A percentile compares a stretch with the other conserved stretches of the same genome.
These are phyloP conservation scores for Secale cereale DNA, from an alignment of 176 grass and related monocot species.

Conservation along the genomic window DNA sequence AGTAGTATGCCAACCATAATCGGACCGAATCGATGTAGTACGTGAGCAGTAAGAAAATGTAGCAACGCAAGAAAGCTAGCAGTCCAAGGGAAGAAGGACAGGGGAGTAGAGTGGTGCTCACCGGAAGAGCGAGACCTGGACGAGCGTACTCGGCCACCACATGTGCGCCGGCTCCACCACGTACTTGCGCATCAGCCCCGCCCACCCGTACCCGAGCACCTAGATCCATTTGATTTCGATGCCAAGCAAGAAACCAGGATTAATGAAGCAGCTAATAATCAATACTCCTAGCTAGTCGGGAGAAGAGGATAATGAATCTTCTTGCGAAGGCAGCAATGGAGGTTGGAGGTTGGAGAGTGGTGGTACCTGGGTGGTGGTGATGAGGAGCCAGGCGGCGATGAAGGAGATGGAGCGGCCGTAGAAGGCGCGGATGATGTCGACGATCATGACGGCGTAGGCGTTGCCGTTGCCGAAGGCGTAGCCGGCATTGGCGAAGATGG, in stretches of 20 bases:
- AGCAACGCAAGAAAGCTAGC: not conserved
- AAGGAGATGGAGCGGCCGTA: slow-evolving; percentile 75
- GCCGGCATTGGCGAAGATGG: slow-evolving; percentile 95
- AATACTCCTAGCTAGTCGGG: too few relatives aligned
- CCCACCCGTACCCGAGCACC: slow-evolving; percentile 94
- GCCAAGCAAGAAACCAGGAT: too few relatives aligned
- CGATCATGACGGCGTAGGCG: slow-evolving; percentile 75
- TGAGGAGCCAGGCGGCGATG: slow-evolving; percentile 61
- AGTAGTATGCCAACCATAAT: not conserved
- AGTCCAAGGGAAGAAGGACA: not conserved
- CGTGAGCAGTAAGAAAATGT: too few relatives aligned
- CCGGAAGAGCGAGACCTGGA: slow-evolving; percentile 95
- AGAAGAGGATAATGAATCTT: too few relatives aligned
- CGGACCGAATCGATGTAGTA: not conserved
- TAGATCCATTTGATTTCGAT: not conserved
- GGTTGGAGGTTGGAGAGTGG: too few relatives aligned
- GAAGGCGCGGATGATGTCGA: slow-evolving; percentile 77
- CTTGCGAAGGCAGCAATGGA: too few relatives aligned
- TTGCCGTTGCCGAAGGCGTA: slow-evolving; percentile 68
- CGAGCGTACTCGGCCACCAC: slow-evolving; percentile 93
- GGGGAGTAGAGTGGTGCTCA: slow-evolving; percentile 9
- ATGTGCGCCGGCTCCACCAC: slow-evolving; percentile 90
- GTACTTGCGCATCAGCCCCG: slow-evolving; percentile 86
- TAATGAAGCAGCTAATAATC: too few relatives aligned
- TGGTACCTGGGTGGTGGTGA: slow-evolving; percentile 82